Evolutionary conservation across 768 basidiomycete species (phyloP), one percentile per base, ranked within the genome.

Genomic region (Xanthoconium purpureum): DNA sequence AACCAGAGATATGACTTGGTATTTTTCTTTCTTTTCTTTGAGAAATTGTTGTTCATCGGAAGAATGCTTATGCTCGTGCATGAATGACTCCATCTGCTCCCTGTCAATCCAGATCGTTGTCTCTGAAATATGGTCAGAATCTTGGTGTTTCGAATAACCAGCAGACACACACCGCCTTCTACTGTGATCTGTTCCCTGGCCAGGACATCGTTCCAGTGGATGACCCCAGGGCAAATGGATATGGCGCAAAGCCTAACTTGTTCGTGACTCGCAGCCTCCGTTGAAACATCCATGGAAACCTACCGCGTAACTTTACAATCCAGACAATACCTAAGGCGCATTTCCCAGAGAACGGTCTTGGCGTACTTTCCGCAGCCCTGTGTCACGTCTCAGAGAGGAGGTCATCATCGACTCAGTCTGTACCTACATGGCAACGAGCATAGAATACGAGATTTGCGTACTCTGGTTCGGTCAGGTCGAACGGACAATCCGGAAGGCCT

Each of bases 301-400:
- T 47, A 49, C 62, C 40, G 38, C 37, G 3, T 18, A 5, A 14
- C 7, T 42, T 47, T 52, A 20, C 61, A 63, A 5, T 29, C 24
- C 12, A 10, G 24, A 38, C 61, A 63, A 47, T 63, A 63, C n/a
- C 61, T 59, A n/a, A 47, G 53, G 1, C 62, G 62, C 18, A 63
- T 40, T 2, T 10, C 5, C 63, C 63, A 64, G 8, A 64, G 18
- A 33, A 61, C 24, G 13, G 45, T 52, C 6, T n/a, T 36, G 0
- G 45, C 43, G 0, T 37, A 18, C 13, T 55, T 64, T n/a, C 46
- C 63, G n/a, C 63, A 64, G 1, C 32, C 43, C 63, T 64, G 20
- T n/a, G 12, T 10, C 12, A 54, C 13, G 15, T 24, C 2, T 56
- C 30, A 54, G 43, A 40, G 12, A 3, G 15, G 3, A 7, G 0